These are phyloP conservation scores for Gossypium longicalyx DNA, from an alignment of 345 rosid species.

Conservation along the genomic window DNA sequence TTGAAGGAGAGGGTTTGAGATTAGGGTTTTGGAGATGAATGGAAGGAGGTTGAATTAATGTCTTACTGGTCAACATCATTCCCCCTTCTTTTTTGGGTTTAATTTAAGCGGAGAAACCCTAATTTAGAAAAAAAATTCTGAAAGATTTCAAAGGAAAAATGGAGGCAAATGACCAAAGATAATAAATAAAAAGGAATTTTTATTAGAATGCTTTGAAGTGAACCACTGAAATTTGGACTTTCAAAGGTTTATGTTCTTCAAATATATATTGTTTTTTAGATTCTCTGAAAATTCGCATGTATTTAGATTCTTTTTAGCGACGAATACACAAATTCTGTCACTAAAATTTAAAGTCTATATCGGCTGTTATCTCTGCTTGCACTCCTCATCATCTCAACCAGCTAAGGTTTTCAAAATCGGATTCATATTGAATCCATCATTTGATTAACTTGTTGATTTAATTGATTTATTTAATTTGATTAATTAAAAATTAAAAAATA, in stretches of 20 bases:
- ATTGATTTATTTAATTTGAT: no score
- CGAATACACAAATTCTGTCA: background rate
- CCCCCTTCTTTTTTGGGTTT: background rate
- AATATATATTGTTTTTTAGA: background rate
- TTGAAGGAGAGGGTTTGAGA: conserved; percentile 28
- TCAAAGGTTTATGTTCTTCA: background rate
- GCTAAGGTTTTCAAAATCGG: no score
- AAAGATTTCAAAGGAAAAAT: no score
- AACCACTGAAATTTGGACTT: background rate
- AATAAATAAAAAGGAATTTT: no score
- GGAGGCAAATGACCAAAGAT: no score
- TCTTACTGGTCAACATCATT: conserved; percentile 37
- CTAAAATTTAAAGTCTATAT: background rate
- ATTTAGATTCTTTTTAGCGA: no score
- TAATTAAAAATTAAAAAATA: no score
- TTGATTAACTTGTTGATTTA: no score
- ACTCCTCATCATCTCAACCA: no score
- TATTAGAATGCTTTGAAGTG: background rate
- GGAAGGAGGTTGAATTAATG: conserved; percentile 26
- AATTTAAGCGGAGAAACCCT: background rate
- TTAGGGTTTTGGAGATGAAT: conserved; percentile 23
- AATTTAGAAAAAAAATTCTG: background rate
- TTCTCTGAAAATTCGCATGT: no score
- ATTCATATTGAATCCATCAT: no score
- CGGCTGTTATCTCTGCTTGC: no score